phyloP scores from a whole-genome alignment of 2,329 filamentous ascomycete genomes.

The Ceratocystis ficicola region DNA sequence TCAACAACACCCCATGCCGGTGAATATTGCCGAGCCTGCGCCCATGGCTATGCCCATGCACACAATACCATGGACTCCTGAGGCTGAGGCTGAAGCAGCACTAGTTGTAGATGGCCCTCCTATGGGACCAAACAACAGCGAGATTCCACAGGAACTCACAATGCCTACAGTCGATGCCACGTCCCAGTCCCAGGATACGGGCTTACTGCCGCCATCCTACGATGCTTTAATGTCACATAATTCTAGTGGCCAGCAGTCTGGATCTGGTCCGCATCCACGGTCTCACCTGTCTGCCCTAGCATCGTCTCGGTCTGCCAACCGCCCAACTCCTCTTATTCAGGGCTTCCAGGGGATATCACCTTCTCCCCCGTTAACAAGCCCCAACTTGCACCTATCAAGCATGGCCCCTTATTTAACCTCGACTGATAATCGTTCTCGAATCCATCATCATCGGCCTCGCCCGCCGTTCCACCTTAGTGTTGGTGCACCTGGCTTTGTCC shows the following conservation, averaged over 20 bases:
- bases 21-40: neutral
- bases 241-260: neutral
- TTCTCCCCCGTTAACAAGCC: neutral
- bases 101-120: conserved; percentile 20
- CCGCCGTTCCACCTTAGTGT: conserved; percentile 10
- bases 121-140: conserved; percentile 21
- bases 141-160: conserved; percentile 19
- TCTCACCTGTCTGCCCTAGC: neutral
- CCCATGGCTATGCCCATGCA: conserved; percentile 3
- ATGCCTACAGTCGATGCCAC: conserved; percentile 11
- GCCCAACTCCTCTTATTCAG: conserved; percentile 6
- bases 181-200: neutral
- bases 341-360: conserved; percentile 3
- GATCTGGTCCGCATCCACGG: neutral
- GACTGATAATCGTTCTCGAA: neutral
- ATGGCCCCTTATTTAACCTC: neutral
- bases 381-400: neutral
- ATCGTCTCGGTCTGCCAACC: neutral
- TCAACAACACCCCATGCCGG: neutral
- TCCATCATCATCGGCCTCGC: neutral
- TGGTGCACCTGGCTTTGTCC: conserved; percentile 4
- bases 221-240: conserved; percentile 17
- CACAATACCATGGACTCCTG: conserved; percentile 16
- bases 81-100: conserved; percentile 20
- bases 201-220: conserved; percentile 19